Conservation (phyloP, 129 eudicot species). For the Silybum marianum region DNA sequence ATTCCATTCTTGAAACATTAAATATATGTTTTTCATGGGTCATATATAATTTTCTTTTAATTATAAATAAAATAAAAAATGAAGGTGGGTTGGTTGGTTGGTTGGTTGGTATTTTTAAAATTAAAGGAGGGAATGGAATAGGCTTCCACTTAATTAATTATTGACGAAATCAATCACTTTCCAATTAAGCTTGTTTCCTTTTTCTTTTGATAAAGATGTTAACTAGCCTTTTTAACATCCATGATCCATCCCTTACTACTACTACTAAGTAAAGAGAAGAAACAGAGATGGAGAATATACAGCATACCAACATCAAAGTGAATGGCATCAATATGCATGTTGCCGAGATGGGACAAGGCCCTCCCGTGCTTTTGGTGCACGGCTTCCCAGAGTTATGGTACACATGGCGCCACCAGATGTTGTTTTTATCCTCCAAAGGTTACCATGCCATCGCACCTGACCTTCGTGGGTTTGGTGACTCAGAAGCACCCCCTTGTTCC, state of each 20-base stretch:
- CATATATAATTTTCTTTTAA: too few species aligned
- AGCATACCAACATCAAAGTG: slow-evolving; percentile 50
- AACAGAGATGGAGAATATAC: slow-evolving; percentile 54
- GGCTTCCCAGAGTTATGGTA: slow-evolving; percentile 97
- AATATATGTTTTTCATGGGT: too few species aligned
- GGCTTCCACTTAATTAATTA: neutral
- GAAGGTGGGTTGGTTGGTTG: too few species aligned
- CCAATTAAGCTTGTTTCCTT: neutral
- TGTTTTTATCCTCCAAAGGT: slow-evolving; percentile 63
- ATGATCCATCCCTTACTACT: neutral
- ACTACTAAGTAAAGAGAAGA: neutral
- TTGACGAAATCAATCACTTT: neutral
- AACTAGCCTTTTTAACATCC: neutral
- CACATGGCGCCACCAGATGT: slow-evolving; percentile 94
- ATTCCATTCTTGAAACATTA: neutral
- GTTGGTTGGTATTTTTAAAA: too few species aligned
- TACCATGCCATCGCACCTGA: slow-evolving; percentile 83
- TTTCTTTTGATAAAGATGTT: neutral
- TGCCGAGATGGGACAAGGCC: slow-evolving; percentile 74
- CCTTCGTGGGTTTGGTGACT: slow-evolving; percentile 85
- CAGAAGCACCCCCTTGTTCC: slow-evolving; percentile 63
- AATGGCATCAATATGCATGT: slow-evolving; percentile 87
- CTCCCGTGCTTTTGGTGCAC: slow-evolving; percentile 68
- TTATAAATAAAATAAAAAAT: too few species aligned
- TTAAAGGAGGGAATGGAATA: too few species aligned